A percentile compares a stretch with the other conserved stretches of the same genome.
These are phyloP conservation scores for Aspergillus awamori DNA, from an alignment of 2,329 filamentous ascomycete genomes.

Conservation along the genomic window DNA sequence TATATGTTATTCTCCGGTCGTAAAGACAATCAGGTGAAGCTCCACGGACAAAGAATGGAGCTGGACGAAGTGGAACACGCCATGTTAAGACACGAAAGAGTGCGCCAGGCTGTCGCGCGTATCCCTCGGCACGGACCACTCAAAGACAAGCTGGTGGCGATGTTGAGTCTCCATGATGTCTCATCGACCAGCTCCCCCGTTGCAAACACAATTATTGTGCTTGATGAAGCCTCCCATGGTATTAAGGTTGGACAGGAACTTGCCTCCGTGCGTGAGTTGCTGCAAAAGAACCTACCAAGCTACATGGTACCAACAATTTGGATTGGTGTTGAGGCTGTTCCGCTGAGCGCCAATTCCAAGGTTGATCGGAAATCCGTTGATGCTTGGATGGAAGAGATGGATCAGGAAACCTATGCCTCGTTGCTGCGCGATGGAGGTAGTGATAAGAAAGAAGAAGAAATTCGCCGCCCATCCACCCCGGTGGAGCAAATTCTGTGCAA, in stretches of 20 bases:
- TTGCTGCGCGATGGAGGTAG: background rate
- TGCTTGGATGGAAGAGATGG: background rate
- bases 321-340: background rate
- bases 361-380: background rate
- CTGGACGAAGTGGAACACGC: slow-evolving; percentile 8
- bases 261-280: background rate
- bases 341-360: background rate
- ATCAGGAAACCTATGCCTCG: background rate
- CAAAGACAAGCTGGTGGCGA: background rate
- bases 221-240: background rate
- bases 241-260: background rate
- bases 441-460: background rate
- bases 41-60: slow-evolving; percentile 11
- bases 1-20: background rate
- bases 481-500: background rate
- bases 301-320: background rate
- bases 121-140: background rate
- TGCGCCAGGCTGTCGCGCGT: background rate
- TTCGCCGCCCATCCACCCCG: background rate
- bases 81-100: background rate
- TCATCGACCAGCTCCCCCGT: background rate
- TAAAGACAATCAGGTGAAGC: slow-evolving; percentile 13
- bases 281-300: background rate
- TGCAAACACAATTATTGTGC: background rate
- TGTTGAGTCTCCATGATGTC: background rate